Percentiles rank a stretch among this genome's conserved stretches.
These are phyloP conservation scores for Xylariaceae sp. DNA, from an alignment of 2,329 filamentous ascomycete species.

Conservation along the genomic window DNA sequence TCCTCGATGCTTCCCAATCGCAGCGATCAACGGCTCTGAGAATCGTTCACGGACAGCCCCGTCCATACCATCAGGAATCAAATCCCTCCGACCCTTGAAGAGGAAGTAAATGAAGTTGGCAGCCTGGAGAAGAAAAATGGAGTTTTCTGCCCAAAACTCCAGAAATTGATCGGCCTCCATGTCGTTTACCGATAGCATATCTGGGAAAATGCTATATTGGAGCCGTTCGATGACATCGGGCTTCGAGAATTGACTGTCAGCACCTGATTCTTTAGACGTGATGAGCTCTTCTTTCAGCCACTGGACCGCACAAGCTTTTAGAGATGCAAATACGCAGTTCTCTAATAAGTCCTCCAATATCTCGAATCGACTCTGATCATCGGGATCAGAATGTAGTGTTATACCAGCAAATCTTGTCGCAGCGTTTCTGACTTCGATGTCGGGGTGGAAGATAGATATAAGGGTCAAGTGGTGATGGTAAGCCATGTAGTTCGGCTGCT, in stretches of 20 bases:
- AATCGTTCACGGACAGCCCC: constrained; percentile 57
- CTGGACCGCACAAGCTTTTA: constrained; percentile 59
- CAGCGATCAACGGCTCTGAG: constrained; percentile 48
- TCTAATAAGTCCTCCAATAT: constrained; percentile 64
- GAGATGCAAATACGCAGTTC: constrained; percentile 59
- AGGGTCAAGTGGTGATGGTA: constrained; percentile 59
- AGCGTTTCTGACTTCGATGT: constrained; percentile 51
- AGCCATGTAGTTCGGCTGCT: constrained; percentile 47
- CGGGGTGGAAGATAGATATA: constrained; percentile 54
- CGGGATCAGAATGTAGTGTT: constrained; percentile 56
- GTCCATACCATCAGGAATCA: constrained; percentile 54
- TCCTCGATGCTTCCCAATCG: constrained; percentile 30
- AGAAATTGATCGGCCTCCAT: constrained; percentile 40
- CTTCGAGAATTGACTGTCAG: constrained; percentile 43
- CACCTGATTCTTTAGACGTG: constrained; percentile 33
- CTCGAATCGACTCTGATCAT: constrained; percentile 53
- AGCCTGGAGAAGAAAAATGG: constrained; percentile 54
- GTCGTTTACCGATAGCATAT: constrained; percentile 45
- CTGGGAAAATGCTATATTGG: constrained; percentile 60
- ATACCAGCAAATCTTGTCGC: constrained; percentile 50
- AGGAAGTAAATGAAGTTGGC: constrained; percentile 60
- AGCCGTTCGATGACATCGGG: constrained; percentile 54
- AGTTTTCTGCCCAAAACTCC: constrained; percentile 50
- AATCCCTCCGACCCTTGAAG: constrained; percentile 41
- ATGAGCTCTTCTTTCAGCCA: constrained; percentile 64